Evolutionary conservation across 306 rosid genomes (phyloP), one percentile per base, ranked within the genome.

Genomic region (Adenanthera pavonina): DNA sequence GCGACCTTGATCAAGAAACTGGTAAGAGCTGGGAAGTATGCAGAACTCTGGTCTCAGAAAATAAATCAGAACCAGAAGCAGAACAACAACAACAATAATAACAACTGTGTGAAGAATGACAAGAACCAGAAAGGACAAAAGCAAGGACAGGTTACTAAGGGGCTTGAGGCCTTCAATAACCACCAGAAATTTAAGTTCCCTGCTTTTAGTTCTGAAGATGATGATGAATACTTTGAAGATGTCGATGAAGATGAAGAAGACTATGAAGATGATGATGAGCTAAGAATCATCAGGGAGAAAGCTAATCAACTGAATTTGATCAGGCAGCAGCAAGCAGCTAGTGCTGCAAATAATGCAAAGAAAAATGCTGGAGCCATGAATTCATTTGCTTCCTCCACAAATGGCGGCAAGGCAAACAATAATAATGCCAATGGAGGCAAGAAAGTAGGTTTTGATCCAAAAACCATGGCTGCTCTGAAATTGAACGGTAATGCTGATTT

Each of bases 1-100:
- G 88, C 75, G 4, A 88, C 89, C 20, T 76, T 95, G 97, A 92
- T 95, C 81, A 90, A 91, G 84, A 95, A 86, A 75, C 85, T 95
- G 48, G 77, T 79, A 1, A 87, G 90, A 90, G 93, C 94, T 80
- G 97, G 99, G 0, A 95, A 95, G 78, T 84, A 92, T 80, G 94
- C 97, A 15, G 97, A 92, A 77, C 87, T 87, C 6, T 95, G 98
- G 95, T 81, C 91, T 49, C 91, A 84, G 85, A 91, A 89, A 66
- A 0, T 85, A 12, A 89, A 74, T 65, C 89, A 86, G 84, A 89
- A 79, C 76, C 94, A 82, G 73, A 92, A 89, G 80, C 94, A 89
- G 82, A 90, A 76, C 78, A 89, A 47, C 17, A 41, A n/a, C 33
- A 17, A 15, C 83, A 89, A 33, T 3, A 36, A 52, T n/a, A 67